phyloP scores from a whole-genome alignment of 805 yeast species.

The Candida sonorensis region DNA sequence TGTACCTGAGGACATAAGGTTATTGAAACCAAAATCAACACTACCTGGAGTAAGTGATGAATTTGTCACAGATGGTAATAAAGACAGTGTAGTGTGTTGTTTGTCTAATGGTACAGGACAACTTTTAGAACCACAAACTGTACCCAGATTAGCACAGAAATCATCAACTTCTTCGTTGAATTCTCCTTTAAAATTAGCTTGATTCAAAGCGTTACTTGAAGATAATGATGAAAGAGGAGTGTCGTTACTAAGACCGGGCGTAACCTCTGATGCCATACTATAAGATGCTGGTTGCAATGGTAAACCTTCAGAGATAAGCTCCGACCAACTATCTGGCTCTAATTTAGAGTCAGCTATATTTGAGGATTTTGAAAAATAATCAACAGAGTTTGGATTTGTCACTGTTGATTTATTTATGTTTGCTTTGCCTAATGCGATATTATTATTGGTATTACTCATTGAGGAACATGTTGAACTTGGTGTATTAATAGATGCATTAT shows the following conservation, averaged over 20 bases:
- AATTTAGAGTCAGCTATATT: too few relatives aligned
- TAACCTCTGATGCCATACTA: conserved; percentile 1
- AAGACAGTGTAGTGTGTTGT: too few relatives aligned
- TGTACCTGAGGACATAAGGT: not conserved
- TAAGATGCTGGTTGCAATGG: too few relatives aligned
- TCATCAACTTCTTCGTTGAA: conserved; percentile 67
- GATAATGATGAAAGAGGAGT: conserved; percentile 1
- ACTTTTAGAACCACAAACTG: conserved; percentile 76
- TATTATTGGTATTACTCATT: too few relatives aligned
- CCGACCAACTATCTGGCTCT: too few relatives aligned
- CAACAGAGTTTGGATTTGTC: not conserved
- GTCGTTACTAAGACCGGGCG: not conserved
- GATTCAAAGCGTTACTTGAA: conserved; percentile 12
- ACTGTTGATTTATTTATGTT: conserved; percentile 2
- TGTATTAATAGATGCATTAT: conserved; percentile 7
- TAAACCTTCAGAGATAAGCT: too few relatives aligned
- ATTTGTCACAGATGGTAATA: too few relatives aligned
- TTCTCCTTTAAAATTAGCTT: conserved; percentile 23
- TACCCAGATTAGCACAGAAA: conserved; percentile 69
- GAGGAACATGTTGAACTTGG: conserved; percentile 16
- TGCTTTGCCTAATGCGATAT: not conserved
- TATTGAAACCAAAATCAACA: conserved; percentile 3
- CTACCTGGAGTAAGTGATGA: conserved; percentile 4
- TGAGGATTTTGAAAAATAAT: too few relatives aligned
- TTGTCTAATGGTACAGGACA: conserved; percentile 69